These are phyloP conservation scores for Leucocoprinus leucothites DNA, from an alignment of 768 basidiomycete species.

Conservation along the genomic window DNA sequence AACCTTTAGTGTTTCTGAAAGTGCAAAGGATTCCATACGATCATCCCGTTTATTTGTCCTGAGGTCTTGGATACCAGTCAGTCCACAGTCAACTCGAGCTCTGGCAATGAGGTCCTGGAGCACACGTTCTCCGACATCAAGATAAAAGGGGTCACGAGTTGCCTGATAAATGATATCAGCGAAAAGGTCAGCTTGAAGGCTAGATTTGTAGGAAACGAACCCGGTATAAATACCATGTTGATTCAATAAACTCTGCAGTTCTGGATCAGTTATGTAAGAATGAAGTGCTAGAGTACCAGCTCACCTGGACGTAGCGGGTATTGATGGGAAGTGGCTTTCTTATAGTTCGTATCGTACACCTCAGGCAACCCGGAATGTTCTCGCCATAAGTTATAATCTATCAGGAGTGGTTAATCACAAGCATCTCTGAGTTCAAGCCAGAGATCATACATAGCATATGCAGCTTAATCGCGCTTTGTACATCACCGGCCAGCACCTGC, in stretches of 20 bases:
- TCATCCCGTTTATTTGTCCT: slow-evolving; percentile 78
- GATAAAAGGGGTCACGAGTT: slow-evolving; percentile 88
- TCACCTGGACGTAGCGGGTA: slow-evolving; percentile 78
- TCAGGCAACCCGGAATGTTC: slow-evolving; percentile 88
- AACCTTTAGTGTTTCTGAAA: slow-evolving; percentile 91
- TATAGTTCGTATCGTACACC: slow-evolving; percentile 80
- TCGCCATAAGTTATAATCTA: slow-evolving; percentile 93
- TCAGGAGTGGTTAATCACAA: background rate
- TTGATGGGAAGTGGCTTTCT: slow-evolving; percentile 68
- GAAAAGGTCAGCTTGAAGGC: slow-evolving; percentile 9
- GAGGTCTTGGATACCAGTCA: slow-evolving; percentile 80
- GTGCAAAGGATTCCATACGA: slow-evolving; percentile 95
- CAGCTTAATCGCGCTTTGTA: slow-evolving; percentile 88
- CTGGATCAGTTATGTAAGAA: background rate
- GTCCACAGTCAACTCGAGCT: slow-evolving; percentile 82
- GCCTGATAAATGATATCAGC: slow-evolving; percentile 48
- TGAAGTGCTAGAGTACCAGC: slow-evolving; percentile 6
- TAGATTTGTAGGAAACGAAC: slow-evolving; percentile 35
- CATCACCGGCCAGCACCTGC: slow-evolving; percentile 82
- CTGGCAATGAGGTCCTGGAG: slow-evolving; percentile 71
- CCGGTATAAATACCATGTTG: slow-evolving; percentile 93
- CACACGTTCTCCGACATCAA: slow-evolving; percentile 85
- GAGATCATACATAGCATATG: slow-evolving; percentile 76
- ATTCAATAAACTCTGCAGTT: slow-evolving; percentile 85
- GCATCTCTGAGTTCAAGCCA: background rate